These are phyloP conservation scores for Cynara cardunculus DNA, from an alignment of 129 eudicot genomes.

Conservation along the genomic window DNA sequence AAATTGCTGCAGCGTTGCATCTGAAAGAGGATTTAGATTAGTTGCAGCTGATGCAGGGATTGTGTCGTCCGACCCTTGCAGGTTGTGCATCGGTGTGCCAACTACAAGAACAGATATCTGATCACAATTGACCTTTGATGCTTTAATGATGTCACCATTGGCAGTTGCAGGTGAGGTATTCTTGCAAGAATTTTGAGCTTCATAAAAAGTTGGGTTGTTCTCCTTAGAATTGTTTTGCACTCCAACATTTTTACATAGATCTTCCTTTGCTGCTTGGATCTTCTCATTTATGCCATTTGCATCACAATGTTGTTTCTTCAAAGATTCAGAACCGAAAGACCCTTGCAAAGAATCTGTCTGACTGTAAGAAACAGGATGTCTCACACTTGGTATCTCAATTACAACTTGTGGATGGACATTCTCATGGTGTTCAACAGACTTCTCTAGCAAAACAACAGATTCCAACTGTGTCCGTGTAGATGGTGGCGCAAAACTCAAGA, in stretches of 20 bases:
- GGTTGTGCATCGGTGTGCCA: constrained; percentile 8
- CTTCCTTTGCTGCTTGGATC: constrained; percentile 8
- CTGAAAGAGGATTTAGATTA: constrained; percentile 16
- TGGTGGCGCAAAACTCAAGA: constrained; percentile 30
- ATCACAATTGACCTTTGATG: constrained; percentile 16
- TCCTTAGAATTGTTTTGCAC: constrained; percentile 24
- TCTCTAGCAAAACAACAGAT: constrained; percentile 31
- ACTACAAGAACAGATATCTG: constrained; percentile 13
- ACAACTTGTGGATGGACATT: constrained; percentile 29
- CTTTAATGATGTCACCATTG: constrained; percentile 8
- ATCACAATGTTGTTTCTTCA: constrained; percentile 4
- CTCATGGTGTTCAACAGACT: constrained; percentile 28
- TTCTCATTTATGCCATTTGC: constrained; percentile 9
- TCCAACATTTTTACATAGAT: neutral
- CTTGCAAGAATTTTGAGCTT: constrained; percentile 7
- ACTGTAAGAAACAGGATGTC: constrained; percentile 13
- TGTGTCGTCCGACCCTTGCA: constrained; percentile 22
- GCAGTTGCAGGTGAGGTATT: constrained; percentile 22
- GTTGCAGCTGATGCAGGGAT: constrained; percentile 25
- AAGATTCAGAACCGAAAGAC: constrained; percentile 21
- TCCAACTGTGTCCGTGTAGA: neutral
- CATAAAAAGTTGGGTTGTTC: constrained; percentile 5
- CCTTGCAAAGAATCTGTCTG: constrained; percentile 14
- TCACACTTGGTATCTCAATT: constrained; percentile 23
- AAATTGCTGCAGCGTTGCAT: neutral